These are phyloP conservation scores for Schwanniomyces vanrijiae DNA, from an alignment of 805 yeast genomes.

Conservation along the genomic window DNA sequence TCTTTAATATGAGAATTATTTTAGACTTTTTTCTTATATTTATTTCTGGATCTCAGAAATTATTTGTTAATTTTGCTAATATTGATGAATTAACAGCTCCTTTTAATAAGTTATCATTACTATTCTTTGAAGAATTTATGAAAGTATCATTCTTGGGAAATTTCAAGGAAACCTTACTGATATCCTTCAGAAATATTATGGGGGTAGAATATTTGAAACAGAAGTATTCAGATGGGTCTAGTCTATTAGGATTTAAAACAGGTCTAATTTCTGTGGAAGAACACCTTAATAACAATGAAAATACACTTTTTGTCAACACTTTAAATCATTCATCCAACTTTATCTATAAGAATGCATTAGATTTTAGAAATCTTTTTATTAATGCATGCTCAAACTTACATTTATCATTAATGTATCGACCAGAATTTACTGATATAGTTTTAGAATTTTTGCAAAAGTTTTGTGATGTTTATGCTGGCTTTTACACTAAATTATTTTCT, in stretches of 20 bases:
- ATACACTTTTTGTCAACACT: neutral
- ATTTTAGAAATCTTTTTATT: conserved; percentile 47
- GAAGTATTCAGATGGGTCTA: neutral
- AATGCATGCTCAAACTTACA: conserved; percentile 54
- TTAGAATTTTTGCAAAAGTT: conserved; percentile 37
- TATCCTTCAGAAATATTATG: conserved; percentile 48
- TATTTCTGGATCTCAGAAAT: conserved; percentile 52
- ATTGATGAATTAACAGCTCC: conserved; percentile 2
- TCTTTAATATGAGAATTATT: conserved; percentile 78
- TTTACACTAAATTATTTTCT: conserved; percentile 35
- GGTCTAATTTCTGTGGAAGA: conserved; percentile 37
- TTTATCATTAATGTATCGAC: conserved; percentile 59
- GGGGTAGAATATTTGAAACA: conserved; percentile 14
- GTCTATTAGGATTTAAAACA: conserved; percentile 14
- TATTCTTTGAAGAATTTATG: conserved; percentile 67
- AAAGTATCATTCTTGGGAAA: conserved; percentile 60
- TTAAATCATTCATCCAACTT: conserved; percentile 3
- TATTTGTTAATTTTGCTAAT: conserved; percentile 20
- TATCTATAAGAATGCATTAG: conserved; percentile 43
- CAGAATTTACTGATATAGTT: conserved; percentile 49
- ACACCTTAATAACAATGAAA: conserved; percentile 1
- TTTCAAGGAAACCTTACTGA: conserved; percentile 54
- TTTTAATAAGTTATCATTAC: conserved; percentile 20
- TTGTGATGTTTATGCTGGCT: conserved; percentile 31
- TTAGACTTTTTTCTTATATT: conserved; percentile 72